Evolutionary conservation across 352 stramenopile genomes (phyloP).

Genomic region (Pythium oligandrum): DNA sequence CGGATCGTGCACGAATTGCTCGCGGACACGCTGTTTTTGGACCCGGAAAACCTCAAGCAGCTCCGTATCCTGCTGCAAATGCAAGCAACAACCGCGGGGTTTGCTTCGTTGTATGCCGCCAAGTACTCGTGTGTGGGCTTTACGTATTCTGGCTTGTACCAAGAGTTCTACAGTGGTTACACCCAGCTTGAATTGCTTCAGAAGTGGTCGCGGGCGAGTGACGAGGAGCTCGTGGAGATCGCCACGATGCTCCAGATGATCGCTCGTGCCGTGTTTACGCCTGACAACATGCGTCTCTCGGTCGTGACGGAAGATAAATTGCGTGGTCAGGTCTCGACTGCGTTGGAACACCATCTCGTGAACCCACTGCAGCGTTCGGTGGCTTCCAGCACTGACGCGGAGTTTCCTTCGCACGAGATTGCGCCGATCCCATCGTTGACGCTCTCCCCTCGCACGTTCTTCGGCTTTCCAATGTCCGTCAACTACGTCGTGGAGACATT

Average conservation of each 20-base stretch:
- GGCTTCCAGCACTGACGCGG: background rate
- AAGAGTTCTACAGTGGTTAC: slow-evolving; percentile 68
- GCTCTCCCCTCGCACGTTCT: slow-evolving; percentile 75
- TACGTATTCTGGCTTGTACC: slow-evolving; percentile 41
- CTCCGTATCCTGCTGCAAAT: slow-evolving; percentile 73
- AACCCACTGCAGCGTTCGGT: slow-evolving; percentile 24
- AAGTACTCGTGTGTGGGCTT: slow-evolving; percentile 55
- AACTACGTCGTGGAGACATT: slow-evolving; percentile 80
- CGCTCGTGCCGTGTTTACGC: slow-evolving; percentile 46
- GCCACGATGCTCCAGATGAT: slow-evolving; percentile 56
- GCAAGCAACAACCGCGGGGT: slow-evolving; percentile 52
- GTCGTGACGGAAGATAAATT: slow-evolving; percentile 76
- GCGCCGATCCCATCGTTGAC: slow-evolving; percentile 18
- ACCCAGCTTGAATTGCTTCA: slow-evolving; percentile 76
- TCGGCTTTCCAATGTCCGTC: slow-evolving; percentile 72
- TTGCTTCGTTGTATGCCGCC: slow-evolving; percentile 49
- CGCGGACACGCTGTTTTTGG: slow-evolving; percentile 69
- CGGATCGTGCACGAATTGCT: slow-evolving; percentile 53
- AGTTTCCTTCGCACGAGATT: slow-evolving; percentile 13
- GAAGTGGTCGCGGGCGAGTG: slow-evolving; percentile 57
- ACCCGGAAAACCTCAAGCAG: slow-evolving; percentile 65
- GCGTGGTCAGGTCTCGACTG: slow-evolving; percentile 38
- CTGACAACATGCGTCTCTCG: slow-evolving; percentile 51
- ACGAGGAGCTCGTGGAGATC: slow-evolving; percentile 57
- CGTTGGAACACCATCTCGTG: slow-evolving; percentile 45